Evolutionary conservation across 2,329 filamentous ascomycete genomes (phyloP).

Genomic region (Cladobotryum protrusum): DNA sequence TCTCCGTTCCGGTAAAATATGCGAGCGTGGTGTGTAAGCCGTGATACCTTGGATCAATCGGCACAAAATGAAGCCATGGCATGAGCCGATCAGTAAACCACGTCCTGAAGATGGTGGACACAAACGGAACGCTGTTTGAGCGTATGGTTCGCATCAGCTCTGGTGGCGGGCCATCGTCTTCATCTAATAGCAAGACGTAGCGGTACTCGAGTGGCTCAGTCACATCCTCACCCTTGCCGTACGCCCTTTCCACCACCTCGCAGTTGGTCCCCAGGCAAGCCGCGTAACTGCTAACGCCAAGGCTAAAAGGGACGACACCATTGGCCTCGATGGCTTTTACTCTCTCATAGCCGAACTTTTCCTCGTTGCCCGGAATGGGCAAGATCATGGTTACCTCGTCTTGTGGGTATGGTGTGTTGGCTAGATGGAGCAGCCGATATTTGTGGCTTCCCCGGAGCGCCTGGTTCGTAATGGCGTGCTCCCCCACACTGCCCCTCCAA

Average conservation of each 20-base stretch:
- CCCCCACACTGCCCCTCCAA: slow-evolving; percentile 67
- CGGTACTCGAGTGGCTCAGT: slow-evolving; percentile 55
- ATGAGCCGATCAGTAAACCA: slow-evolving; percentile 72
- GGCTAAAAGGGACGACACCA: slow-evolving; percentile 45
- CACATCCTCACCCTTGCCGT: slow-evolving; percentile 32
- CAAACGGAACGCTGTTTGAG: slow-evolving; percentile 62
- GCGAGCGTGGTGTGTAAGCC: slow-evolving; percentile 66
- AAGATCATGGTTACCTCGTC: slow-evolving; percentile 52
- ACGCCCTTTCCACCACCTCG: slow-evolving; percentile 21
- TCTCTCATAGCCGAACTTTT: slow-evolving; percentile 48
- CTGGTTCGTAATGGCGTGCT: slow-evolving; percentile 44
- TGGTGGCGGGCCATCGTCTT: slow-evolving; percentile 57
- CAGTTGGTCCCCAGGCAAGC: slow-evolving; percentile 45
- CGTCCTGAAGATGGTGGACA: slow-evolving; percentile 66
- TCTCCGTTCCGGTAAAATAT: slow-evolving; percentile 61
- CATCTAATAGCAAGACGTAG: slow-evolving; percentile 68
- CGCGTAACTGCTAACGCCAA: slow-evolving; percentile 54
- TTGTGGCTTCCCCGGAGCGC: slow-evolving; percentile 61
- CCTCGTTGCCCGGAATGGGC: slow-evolving; percentile 30
- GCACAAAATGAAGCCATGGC: slow-evolving; percentile 77
- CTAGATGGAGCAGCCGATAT: slow-evolving; percentile 64
- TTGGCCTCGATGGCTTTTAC: slow-evolving; percentile 50
- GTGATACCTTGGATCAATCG: slow-evolving; percentile 66
- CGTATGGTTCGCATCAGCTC: slow-evolving; percentile 57
- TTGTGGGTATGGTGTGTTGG: slow-evolving; percentile 49